These are phyloP conservation scores for Agaricus blazei DNA, from an alignment of 768 basidiomycete species.

Conservation along the genomic window DNA sequence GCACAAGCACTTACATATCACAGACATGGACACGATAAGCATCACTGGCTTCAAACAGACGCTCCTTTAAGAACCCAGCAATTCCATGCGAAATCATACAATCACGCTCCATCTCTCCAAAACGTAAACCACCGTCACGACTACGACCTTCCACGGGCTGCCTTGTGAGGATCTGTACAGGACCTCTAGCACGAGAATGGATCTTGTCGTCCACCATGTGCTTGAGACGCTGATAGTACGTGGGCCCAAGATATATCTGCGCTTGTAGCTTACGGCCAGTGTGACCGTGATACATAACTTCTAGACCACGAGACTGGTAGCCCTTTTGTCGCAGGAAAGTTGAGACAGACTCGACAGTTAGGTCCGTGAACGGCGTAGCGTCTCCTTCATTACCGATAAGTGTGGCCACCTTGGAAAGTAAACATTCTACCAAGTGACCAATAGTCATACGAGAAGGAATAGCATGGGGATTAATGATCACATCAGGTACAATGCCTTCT, in stretches of 20 bases:
- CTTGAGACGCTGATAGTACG: constrained; percentile 97
- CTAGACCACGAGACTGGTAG: constrained; percentile 95
- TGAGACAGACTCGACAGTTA: constrained; percentile 99
- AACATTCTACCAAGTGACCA: constrained; percentile 97
- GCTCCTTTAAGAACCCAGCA: constrained; percentile 96
- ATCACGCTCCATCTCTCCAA: constrained; percentile 99
- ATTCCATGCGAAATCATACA: constrained; percentile 99
- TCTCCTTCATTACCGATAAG: constrained; percentile 97
- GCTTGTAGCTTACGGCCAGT: constrained; percentile 98
- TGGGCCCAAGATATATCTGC: constrained; percentile 97
- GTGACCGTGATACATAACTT: constrained; percentile 99
- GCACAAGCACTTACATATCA: constrained; percentile 68
- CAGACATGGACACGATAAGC: constrained; percentile 94
- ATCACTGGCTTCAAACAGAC: constrained; percentile 89
- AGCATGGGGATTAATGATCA: constrained; percentile 98
- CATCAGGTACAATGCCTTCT: constrained; percentile 94
- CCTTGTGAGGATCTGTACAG: constrained; percentile 94
- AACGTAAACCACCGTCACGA: constrained; percentile 97
- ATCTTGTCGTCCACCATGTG: constrained; percentile 99
- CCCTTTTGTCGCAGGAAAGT: constrained; percentile 80
- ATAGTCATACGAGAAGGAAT: constrained; percentile 99
- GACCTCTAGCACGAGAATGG: constrained; percentile 94
- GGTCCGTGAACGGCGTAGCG: constrained; percentile 96
- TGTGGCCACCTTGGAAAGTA: constrained; percentile 93
- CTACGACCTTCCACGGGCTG: constrained; percentile 99